These are phyloP conservation scores for Limonium bicolor DNA, from an alignment of 148 eudicot species.

Conservation along the genomic window DNA sequence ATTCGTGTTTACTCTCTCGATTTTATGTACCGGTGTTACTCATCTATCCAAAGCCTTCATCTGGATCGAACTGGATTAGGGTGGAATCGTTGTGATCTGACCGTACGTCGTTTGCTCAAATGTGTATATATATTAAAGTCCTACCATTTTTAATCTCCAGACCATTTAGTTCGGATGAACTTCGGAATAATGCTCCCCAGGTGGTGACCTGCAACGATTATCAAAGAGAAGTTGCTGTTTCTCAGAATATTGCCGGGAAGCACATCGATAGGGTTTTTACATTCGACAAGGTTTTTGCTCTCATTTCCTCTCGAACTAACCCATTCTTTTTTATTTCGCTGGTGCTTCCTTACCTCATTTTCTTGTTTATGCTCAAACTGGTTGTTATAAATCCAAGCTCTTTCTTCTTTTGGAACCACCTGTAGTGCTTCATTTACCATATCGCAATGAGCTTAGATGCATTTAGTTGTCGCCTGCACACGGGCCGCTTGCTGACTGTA, in stretches of 20 bases:
- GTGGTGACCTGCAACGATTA: conserved; percentile 80
- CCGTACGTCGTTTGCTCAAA: too few species aligned
- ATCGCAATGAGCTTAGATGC: too few species aligned
- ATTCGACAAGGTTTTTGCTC: conserved; percentile 89
- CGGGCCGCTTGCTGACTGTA: too few species aligned
- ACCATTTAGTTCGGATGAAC: conserved; percentile 86
- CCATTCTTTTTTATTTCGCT: too few species aligned
- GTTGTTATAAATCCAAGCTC: too few species aligned
- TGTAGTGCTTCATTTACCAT: too few species aligned
- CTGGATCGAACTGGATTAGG: not conserved
- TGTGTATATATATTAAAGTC: too few species aligned
- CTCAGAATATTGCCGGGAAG: conserved; percentile 90
- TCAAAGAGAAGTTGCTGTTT: conserved; percentile 75
- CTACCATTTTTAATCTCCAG: conserved; percentile 17
- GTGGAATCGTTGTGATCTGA: not conserved
- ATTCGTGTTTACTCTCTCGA: not conserved
- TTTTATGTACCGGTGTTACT: not conserved
- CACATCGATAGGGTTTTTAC: conserved; percentile 77
- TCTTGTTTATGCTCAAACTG: too few species aligned
- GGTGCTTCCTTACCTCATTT: too few species aligned
- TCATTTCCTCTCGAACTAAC: too few species aligned
- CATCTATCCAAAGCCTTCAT: not conserved
- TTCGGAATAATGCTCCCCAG: conserved; percentile 80
- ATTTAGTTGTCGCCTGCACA: too few species aligned
- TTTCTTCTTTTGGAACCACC: too few species aligned